phyloP scores from a whole-genome alignment of 2,329 filamentous ascomycete genomes.

The Exophiala spinifera region DNA sequence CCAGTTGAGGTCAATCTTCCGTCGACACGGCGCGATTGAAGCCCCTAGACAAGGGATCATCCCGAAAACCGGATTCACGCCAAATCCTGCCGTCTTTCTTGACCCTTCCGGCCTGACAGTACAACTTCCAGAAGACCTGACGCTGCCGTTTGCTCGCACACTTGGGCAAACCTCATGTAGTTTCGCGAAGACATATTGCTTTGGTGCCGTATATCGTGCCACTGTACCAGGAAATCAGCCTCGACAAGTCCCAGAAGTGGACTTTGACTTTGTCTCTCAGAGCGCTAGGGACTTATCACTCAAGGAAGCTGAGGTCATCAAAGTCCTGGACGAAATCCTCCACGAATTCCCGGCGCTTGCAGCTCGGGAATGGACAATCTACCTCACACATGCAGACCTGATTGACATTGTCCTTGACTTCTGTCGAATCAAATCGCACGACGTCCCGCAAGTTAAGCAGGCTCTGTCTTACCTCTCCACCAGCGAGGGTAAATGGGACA shows the following conservation, averaged over 20 bases:
- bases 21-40: conserved; percentile 85
- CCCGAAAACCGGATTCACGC: conserved; percentile 77
- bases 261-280: conserved; percentile 91
- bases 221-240: conserved; percentile 76
- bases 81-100: conserved; percentile 69
- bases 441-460: conserved; percentile 72
- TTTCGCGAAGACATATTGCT: conserved; percentile 75
- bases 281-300: conserved; percentile 77
- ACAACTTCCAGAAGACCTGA: conserved; percentile 91
- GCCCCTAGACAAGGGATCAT: conserved; percentile 71
- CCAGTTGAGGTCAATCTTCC: conserved; percentile 73
- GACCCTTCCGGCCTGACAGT: conserved; percentile 76
- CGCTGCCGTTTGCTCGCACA: conserved; percentile 79
- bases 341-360: conserved; percentile 73
- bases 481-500: conserved; percentile 12
- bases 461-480: conserved; percentile 84
- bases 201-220: conserved; percentile 76
- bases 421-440: conserved; percentile 70
- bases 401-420: conserved; percentile 86
- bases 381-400: conserved; percentile 84
- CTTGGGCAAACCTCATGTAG: conserved; percentile 65
- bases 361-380: conserved; percentile 75
- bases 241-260: conserved; percentile 78
- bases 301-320: conserved; percentile 90
- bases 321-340: conserved; percentile 89